Conservation (phyloP, 2,329 filamentous ascomycete genomes). For the Grosmannia serpens region DNA sequence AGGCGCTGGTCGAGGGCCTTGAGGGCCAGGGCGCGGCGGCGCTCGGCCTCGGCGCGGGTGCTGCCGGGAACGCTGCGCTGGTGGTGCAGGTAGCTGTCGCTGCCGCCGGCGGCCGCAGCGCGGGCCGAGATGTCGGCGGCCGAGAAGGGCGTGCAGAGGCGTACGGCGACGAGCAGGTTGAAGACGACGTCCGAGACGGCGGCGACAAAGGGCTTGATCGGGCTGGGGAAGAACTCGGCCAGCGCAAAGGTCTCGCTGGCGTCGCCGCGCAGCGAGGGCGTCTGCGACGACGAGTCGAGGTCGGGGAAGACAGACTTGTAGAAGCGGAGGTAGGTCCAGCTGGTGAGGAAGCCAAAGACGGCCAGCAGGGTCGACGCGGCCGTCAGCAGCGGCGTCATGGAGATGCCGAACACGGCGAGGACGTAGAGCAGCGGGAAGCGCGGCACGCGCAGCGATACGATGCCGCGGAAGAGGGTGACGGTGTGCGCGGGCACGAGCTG, state of each 20-base stretch:
- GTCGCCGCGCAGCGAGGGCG: conserved; percentile 64
- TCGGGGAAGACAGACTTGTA: conserved; percentile 69
- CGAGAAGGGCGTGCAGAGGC: conserved; percentile 76
- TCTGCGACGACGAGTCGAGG: conserved; percentile 46
- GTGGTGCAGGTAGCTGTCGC: conserved; percentile 40
- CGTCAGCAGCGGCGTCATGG: conserved; percentile 45
- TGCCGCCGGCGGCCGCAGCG: conserved; percentile 50
- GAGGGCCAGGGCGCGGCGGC: conserved; percentile 76
- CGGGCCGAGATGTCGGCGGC: conserved; percentile 56
- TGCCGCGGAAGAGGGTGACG: conserved; percentile 79
- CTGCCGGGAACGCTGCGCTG: conserved; percentile 48
- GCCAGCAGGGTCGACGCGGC: conserved; percentile 70
- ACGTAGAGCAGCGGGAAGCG: conserved; percentile 62
- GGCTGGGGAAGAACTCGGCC: conserved; percentile 86
- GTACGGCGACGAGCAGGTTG: conserved; percentile 59
- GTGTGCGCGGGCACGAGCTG: conserved; percentile 96
- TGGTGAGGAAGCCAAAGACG: conserved; percentile 69
- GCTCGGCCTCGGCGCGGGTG: conserved; percentile 82
- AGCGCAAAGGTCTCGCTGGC: conserved; percentile 95
- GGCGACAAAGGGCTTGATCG: conserved; percentile 65
- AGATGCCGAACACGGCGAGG: conserved; percentile 56
- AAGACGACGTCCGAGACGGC: conserved; percentile 67
- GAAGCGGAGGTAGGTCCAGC: conserved; percentile 95
- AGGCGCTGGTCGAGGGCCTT: conserved; percentile 87
- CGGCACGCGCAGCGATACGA: conserved; percentile 78